Conservation (phyloP, 1,284 basidiomycete genomes). For the Veloporphyrellus conicus region DNA sequence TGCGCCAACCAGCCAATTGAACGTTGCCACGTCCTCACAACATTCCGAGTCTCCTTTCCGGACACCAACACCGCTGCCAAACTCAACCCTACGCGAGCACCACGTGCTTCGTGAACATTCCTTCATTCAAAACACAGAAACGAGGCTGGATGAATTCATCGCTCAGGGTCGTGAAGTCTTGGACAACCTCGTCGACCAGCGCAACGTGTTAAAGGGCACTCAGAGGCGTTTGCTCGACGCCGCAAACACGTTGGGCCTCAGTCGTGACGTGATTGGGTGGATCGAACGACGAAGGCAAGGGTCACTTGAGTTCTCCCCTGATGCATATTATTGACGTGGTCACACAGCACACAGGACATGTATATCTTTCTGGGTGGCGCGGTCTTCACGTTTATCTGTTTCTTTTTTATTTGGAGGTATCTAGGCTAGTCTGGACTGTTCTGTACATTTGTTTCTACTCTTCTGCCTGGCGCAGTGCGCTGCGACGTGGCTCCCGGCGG, state of each 20-base stretch:
- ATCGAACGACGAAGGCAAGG: conserved; percentile 82
- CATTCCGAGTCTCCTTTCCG: conserved; percentile 74
- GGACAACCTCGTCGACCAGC: conserved; percentile 86
- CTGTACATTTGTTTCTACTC: background rate
- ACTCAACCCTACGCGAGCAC: conserved; percentile 59
- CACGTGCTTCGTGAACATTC: conserved; percentile 82
- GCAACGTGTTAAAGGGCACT: conserved; percentile 88
- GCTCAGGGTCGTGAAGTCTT: conserved; percentile 86
- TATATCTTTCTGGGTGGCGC: conserved; percentile 85
- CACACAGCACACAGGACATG: conserved; percentile 79
- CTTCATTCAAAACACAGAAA: conserved; percentile 79
- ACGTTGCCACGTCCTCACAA: conserved; percentile 33
- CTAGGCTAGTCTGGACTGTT: conserved; percentile 55
- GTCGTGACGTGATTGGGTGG: conserved; percentile 90
- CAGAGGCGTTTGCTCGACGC: conserved; percentile 78
- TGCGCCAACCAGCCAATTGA: conserved; percentile 38
- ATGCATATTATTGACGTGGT: conserved; percentile 12
- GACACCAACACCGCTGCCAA: conserved; percentile 50
- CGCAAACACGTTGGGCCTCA: conserved; percentile 89
- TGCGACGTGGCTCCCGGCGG: conserved; percentile 1
- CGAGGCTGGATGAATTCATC: conserved; percentile 81
- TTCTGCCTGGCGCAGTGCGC: background rate
- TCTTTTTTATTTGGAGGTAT: conserved; percentile 87
- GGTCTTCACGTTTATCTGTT: conserved; percentile 84
- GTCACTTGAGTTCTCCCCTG: background rate